Conservation (phyloP, 1,139 yeast genomes). For the Sugiyamaella castrensis region DNA sequence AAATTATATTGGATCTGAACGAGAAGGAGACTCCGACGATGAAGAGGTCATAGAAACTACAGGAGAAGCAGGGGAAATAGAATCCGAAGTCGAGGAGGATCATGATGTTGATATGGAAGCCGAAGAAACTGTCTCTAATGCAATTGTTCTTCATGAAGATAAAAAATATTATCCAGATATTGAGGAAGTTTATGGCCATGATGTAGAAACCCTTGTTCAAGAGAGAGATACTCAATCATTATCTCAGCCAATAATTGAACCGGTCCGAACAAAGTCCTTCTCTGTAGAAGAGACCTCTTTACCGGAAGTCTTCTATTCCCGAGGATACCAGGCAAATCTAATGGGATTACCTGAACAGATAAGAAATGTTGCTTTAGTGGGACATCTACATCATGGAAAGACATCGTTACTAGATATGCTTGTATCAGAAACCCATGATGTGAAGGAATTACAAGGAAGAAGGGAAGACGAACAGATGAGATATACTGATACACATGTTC, state of each 20-base stretch:
- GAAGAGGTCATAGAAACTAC: slow-evolving; percentile 11
- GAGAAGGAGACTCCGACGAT: slow-evolving; percentile 18
- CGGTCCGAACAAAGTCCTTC: slow-evolving; percentile 45
- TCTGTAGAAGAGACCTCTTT: slow-evolving; percentile 50
- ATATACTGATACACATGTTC: slow-evolving; percentile 66
- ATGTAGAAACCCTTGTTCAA: slow-evolving; percentile 63
- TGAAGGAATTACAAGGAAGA: slow-evolving; percentile 34
- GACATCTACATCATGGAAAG: slow-evolving; percentile 84
- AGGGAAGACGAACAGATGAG: slow-evolving; percentile 47
- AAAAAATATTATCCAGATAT: slow-evolving; percentile 45
- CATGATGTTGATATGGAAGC: slow-evolving; percentile 17
- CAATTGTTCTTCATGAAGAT: slow-evolving; percentile 46
- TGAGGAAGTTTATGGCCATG: slow-evolving; percentile 49
- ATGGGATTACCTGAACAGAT: slow-evolving; percentile 60
- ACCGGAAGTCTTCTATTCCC: slow-evolving; percentile 61
- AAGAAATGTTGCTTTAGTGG: slow-evolving; percentile 79
- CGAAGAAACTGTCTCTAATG: slow-evolving; percentile 22
- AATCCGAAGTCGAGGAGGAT: slow-evolving; percentile 15
- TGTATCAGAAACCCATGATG: slow-evolving; percentile 58
- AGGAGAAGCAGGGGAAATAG: slow-evolving; percentile 11
- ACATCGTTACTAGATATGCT: slow-evolving; percentile 73
- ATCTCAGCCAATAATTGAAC: slow-evolving; percentile 65
- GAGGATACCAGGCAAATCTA: slow-evolving; percentile 56
- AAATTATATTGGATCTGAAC: slow-evolving; percentile 59
- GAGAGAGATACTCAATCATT: slow-evolving; percentile 53